Evolutionary conservation across 2,329 filamentous ascomycete genomes (phyloP), one percentile per base, ranked within the genome.

Genomic region (Cladosporium sphaerospermum): DNA sequence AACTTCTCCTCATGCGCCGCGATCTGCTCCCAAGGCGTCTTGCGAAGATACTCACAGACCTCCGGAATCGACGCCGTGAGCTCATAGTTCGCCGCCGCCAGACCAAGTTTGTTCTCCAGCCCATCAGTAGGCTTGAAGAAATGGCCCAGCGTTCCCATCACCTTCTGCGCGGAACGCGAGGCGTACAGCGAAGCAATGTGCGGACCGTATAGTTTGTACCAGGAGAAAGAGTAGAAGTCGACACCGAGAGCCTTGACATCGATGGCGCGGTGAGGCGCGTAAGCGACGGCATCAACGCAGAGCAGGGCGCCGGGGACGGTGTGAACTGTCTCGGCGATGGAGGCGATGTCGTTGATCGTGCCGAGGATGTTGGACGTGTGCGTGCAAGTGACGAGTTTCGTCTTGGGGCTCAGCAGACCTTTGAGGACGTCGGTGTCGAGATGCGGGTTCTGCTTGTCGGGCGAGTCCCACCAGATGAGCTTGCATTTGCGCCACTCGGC

Each of bases 161-260:
- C 67, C 13, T 76, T 62, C 55, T 85, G 81, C 0, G 81, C 82
- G 0, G 68, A 62, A 4, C 73, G 72, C 19, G 80, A 80, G 4
- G 79, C 85, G 63, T 89, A 92, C 1, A 92, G 72, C 57, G 85
- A 79, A 0, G 86, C 78, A 1, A 90, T 75, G 60, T 91, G 88
- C 1, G 88, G 87, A 0, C 87, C 88, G 63, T 86, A 91, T 1
- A 90, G 81, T 67, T 92, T 92, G 71, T 91, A 91, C 87, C 86
- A 91, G 0, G 78, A 84, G 64, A 91, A 89, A n/a, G 77, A 63
- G 67, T 91, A 92, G 60, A 90, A 84, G 64, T 92, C 88, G 0
- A 86, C 84, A 1, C 78, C 86, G 0, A 89, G 73, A 0, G 72
- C 80, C 57, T 80, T 75, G 4, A 91, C 84, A 64, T 92, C 84